Evolutionary conservation across 805 yeast genomes (phyloP), one percentile per base, ranked within the genome.

Genomic region (Candida rishiriensis): DNA sequence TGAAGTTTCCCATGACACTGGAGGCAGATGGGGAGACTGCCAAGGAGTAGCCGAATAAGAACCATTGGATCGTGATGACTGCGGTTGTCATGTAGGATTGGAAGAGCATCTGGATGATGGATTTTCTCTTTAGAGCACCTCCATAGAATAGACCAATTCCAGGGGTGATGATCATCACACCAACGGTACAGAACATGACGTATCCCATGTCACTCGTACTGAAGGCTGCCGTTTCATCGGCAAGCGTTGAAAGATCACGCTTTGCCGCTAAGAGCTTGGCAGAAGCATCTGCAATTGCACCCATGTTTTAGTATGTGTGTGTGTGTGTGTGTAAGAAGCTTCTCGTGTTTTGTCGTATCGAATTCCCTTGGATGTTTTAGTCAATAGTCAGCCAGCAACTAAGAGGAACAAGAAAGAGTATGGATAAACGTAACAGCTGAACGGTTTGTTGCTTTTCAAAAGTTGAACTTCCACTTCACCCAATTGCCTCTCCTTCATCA

Each of bases 161-260:
- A 3, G 78, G 76, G 1, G 76, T 72, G 52, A 73, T 65, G 41
- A 73, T 61, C 56, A 70, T 71, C 15, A 79, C 78, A 9, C 71
- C 69, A 14, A 76, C 71, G 0, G 81, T 61, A 49, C 74, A 71
- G 46, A 72, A 64, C 61, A 72, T 50, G 10, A 75, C 68, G 44
- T 73, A 76, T 8, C 69, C 78, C 76, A 76, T 74, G 52, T 76
- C 80, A 9, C 72, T 68, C 1, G 72, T 47, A 10, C 39, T 42
- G 37, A 42, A 64, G 3, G 70, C 61, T 10, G 69, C 59, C 1
- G 70, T 63, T 41, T 71, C 73, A 16, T 68, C 71, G 3, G 55
- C 57, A 32, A 63, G 46, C 3, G 63, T 59, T 1, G 51, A 48
- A 2, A 57, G 43, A 41, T 57, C 63, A 14, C 64, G 52, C 37